These are phyloP conservation scores for Ocimum tenuiflorum DNA, from an alignment of 257 asterid species.

Conservation along the genomic window DNA sequence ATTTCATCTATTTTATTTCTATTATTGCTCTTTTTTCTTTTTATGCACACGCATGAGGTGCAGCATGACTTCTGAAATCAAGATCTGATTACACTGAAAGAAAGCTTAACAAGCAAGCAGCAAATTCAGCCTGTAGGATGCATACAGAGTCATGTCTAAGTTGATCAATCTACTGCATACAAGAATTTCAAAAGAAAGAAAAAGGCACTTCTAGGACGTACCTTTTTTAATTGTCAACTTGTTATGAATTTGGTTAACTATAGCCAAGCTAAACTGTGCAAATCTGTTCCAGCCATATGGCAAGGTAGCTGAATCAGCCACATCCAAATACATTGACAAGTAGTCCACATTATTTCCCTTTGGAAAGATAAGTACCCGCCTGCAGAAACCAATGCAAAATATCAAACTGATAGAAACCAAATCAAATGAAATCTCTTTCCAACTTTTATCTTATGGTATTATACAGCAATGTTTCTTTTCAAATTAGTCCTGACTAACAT, in stretches of 20 bases:
- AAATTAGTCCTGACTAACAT: not conserved
- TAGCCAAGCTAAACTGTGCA: slow-evolving; percentile 89
- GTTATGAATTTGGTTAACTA: slow-evolving; percentile 67
- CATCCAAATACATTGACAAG: slow-evolving; percentile 86
- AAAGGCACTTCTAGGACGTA: slow-evolving; percentile 18
- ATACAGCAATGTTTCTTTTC: not conserved
- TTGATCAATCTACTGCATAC: not conserved
- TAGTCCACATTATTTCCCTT: slow-evolving; percentile 87
- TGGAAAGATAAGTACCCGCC: slow-evolving; percentile 94
- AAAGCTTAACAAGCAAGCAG: not conserved
- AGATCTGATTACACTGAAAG: slow-evolving; percentile 2
- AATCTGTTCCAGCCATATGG: slow-evolving; percentile 89
- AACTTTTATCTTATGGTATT: not conserved
- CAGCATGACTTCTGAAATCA: not conserved
- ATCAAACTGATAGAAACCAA: no score
- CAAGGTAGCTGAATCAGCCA: slow-evolving; percentile 72
- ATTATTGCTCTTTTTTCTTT: not conserved
- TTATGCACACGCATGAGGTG: not conserved
- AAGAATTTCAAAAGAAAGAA: not conserved
- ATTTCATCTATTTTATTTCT: not conserved
- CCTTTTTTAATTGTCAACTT: slow-evolving; percentile 71
- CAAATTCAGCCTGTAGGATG: not conserved
- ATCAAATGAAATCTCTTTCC: no score
- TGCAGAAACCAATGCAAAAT: slow-evolving; percentile 37
- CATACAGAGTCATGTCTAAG: no score